Base-by-base conservation (phyloP, 2,329 filamentous ascomycete genomes). In the Epichloe glyceriae region DNA sequence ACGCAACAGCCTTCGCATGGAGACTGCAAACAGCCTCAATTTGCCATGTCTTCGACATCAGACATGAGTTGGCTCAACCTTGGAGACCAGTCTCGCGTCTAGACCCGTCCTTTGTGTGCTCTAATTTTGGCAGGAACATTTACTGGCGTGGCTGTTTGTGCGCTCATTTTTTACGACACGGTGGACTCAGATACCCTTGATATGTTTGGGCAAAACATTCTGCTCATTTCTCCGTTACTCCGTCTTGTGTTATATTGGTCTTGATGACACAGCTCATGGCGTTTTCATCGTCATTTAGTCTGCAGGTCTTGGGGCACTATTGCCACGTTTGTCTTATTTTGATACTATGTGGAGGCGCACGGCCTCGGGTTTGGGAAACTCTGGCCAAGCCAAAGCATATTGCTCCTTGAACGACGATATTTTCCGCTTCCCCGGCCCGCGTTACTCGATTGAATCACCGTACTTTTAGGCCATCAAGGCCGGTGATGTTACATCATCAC, bases 1-100 rank as follows among this genome's bases (percentile, higher is more conserved):
- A 57, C 58, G 12, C 57, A 62, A 34, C 59, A 63, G n/a, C 58
- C 63, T 17, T 58, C 62, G 39, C 60, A 62, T 6, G 67, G 66
- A 42, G 62, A 73, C 52, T 75, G 70, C 61, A 67, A 64, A 48
- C 73, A 76, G 56, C 73, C 74, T 17, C 75, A 76, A 57, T 68
- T 78, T 33, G 65, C 69, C 20, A 73, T 69, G 65, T 71, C 76
- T 46, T 64, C 72, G 26, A 70, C 70, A 6, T 75, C 74, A 47
- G 86, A 89, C 64, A 86, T 89, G 83, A 87, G 83, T 67, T 90
- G 86, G 86, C 68, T 90, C 55, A 88, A 89, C 61, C 72, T 89
- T 17, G 82, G 80, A 45, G 76, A 76, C 38, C 61, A 64, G 38
- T 55, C 60, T 41, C 62, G 60, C 53, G 45, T 51, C 39, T 53